Base-by-base conservation (phyloP, 495 filamentous ascomycete genomes). In the Lasiosphaeria miniovina region DNA sequence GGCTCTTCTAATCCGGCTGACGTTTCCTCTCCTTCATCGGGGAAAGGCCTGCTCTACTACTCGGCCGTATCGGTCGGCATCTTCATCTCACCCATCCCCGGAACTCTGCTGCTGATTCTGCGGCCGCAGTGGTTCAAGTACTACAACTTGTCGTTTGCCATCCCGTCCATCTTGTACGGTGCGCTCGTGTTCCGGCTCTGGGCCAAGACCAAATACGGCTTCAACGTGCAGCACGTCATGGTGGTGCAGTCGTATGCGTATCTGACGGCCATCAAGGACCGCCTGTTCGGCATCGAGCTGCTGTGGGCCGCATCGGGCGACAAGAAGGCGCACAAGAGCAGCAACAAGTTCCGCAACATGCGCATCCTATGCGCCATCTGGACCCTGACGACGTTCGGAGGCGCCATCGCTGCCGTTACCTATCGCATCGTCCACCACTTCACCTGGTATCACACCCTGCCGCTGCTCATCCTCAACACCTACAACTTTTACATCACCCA, bases 181-280 rank as follows among this genome's bases (percentile, higher is more conserved):
- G 61, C 62, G 11, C 6, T 71, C 31, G 54, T 71, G 2, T 71
- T 71, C 31, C 61, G 69, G 32, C 68, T 57, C 46, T 71, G 69
- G 67, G 57, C 69, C 55, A 68, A 70, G 50, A 67, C 69, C 17
- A 55, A 63, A 41, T 70, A 71, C 63, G 69, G 67, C 34, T 66
- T 71, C 65, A 71, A 71, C 61, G 69, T 70, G 49, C 69, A 71
- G 61, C 67, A 71, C 65, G 58, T 71, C 61, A 71, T 71, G 69
- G 59, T 71, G 6, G 59, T 71, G 50, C 67, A 70, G 65, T 70
- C 69, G 57, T 71, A 68, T 40, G 67, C 69, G 52, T 70, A 70
- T 56, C 59, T 71, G 54, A 70, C 67, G 12, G 69, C 67, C 61
- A 71, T 71, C 67, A 71, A 70, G 57, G 69, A 71, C 58, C 50